Percentiles rank a stretch among this genome's conserved stretches.
Evolutionary conservation across 1,284 basidiomycete genomes (phyloP).

Genomic region (Ganoderma lingzhi): DNA sequence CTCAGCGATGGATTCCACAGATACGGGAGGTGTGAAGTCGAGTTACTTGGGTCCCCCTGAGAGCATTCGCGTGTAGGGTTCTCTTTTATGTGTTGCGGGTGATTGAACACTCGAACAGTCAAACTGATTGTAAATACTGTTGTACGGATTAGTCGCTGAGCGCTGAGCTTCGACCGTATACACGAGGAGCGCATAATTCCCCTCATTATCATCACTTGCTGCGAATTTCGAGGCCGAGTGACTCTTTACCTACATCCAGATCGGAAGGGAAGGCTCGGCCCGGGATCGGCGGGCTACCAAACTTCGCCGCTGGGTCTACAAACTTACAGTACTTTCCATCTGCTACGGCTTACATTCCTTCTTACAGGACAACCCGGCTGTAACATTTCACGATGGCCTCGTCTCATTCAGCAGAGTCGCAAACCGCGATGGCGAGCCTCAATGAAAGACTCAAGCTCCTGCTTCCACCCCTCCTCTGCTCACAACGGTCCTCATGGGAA

Average conservation of each 20-base stretch:
- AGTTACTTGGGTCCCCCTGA: slow-evolving; percentile 72
- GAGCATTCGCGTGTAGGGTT: slow-evolving; percentile 46
- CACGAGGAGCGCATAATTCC: too few species aligned
- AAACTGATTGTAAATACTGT: too few species aligned
- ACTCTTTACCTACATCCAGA: too few species aligned
- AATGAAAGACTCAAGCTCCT: slow-evolving; percentile 13
- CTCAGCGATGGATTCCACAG: slow-evolving; percentile 38
- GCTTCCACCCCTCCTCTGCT: slow-evolving; percentile 32
- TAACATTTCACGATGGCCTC: background rate
- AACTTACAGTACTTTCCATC: too few species aligned
- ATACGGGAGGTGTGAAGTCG: slow-evolving; percentile 59
- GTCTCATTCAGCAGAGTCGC: background rate
- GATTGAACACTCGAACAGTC: background rate
- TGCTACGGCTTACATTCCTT: too few species aligned
- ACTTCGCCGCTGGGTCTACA: too few species aligned
- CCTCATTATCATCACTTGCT: too few species aligned
- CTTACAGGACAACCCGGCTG: background rate
- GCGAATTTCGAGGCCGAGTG: too few species aligned
- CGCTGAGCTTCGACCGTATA: too few species aligned
- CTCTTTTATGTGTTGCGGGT: background rate
- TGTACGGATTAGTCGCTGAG: too few species aligned
- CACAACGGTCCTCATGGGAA: slow-evolving; percentile 38
- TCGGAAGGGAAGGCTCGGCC: too few species aligned
- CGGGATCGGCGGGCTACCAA: too few species aligned
- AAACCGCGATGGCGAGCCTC: background rate